phyloP scores from a whole-genome alignment of 495 filamentous ascomycete genomes.

The Staphylotrichum tortipilum region DNA sequence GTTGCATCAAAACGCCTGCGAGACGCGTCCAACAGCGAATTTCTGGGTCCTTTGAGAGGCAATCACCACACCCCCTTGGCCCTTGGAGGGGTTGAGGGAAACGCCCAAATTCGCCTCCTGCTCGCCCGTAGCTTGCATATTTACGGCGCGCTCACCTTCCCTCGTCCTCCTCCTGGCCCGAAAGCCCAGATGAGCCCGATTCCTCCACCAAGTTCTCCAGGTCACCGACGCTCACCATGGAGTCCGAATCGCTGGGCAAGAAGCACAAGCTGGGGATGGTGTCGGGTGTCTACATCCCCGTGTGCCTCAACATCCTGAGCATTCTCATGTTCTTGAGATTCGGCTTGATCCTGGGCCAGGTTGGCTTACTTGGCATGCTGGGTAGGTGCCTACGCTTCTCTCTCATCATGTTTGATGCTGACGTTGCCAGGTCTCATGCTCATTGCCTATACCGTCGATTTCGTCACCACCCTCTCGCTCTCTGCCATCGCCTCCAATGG shows the following conservation, averaged over 20 bases:
- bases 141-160: too few species aligned
- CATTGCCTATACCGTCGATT: constrained; percentile 65
- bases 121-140: neutral
- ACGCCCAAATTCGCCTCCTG: neutral
- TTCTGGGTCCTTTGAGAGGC: neutral
- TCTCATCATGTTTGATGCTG: neutral
- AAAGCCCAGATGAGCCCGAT: too few species aligned
- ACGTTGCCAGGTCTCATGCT: constrained; percentile 53
- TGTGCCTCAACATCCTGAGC: constrained; percentile 79
- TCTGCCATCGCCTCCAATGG: constrained; percentile 88
- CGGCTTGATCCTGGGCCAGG: constrained; percentile 69
- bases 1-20: neutral
- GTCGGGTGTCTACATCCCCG: constrained; percentile 78
- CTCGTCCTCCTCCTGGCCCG: too few species aligned
- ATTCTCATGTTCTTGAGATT: constrained; percentile 90
- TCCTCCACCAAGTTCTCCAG: neutral
- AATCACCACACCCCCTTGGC: neutral
- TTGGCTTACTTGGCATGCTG: constrained; percentile 70
- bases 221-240: constrained; percentile 18
- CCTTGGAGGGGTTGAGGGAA: neutral
- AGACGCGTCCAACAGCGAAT: neutral
- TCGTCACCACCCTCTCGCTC: constrained; percentile 76
- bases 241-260: constrained; percentile 25
- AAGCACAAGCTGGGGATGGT: constrained; percentile 60
- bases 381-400: constrained; percentile 37